These are phyloP conservation scores for Funneliformis geosporum DNA, from an alignment of 192 early-diverging fungal species.

Conservation along the genomic window DNA sequence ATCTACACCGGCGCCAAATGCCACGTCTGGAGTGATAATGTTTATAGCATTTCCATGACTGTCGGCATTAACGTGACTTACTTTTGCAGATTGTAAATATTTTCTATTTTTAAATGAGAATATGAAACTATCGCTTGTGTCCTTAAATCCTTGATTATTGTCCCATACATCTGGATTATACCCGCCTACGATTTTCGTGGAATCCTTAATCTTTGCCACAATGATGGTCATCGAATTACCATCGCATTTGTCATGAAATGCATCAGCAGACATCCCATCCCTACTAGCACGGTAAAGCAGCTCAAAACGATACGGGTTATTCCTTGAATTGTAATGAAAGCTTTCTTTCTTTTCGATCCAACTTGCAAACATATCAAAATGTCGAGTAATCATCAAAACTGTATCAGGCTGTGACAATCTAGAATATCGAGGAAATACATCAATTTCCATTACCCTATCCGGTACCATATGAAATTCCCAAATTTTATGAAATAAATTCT, in stretches of 20 bases:
- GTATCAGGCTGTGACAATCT: not conserved
- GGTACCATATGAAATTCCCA: not conserved
- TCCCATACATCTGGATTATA: not conserved
- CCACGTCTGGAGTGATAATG: too few species aligned
- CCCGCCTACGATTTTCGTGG: not conserved
- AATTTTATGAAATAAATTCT: not conserved
- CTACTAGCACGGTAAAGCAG: slow-evolving; percentile 10
- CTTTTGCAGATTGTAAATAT: too few species aligned
- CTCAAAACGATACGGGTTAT: not conserved
- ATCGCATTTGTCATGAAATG: not conserved
- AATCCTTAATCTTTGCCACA: not conserved
- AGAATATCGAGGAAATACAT: not conserved
- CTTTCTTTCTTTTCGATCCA: not conserved
- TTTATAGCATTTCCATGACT: too few species aligned
- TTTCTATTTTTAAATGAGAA: too few species aligned
- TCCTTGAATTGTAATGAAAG: not conserved
- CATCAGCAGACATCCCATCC: not conserved
- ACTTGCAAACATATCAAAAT: not conserved
- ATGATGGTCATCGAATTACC: not conserved
- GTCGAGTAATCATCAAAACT: not conserved
- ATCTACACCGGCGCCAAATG: too few species aligned
- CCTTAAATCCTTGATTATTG: too few species aligned
- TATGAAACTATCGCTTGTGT: too few species aligned
- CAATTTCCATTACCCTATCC: not conserved
- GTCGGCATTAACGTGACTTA: too few species aligned